phyloP scores from a whole-genome alignment of 1,139 yeast species.

The Spathaspora sp. region DNA sequence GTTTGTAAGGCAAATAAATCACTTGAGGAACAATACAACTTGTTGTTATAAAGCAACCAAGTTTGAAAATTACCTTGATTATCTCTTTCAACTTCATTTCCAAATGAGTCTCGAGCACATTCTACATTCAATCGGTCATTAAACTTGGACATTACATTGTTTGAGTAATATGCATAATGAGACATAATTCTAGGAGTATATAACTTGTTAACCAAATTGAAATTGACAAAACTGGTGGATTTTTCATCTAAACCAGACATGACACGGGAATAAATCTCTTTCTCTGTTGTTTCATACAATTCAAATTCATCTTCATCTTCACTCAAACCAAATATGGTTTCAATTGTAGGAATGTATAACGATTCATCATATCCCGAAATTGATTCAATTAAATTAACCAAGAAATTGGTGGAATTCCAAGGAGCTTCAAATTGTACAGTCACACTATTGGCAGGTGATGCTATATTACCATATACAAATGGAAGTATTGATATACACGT shows the following conservation, averaged over 20 bases:
- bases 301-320: conserved; percentile 27
- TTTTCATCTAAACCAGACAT: conserved; percentile 19
- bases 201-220: conserved; percentile 52
- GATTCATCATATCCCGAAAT: conserved; percentile 49
- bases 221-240: conserved; percentile 39
- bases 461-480: neutral
- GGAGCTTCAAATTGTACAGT: conserved; percentile 15
- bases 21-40: conserved; percentile 60
- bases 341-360: conserved; percentile 47
- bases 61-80: conserved; percentile 32
- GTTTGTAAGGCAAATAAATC: conserved; percentile 62
- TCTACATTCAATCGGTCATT: conserved; percentile 17
- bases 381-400: conserved; percentile 54
- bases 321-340: conserved; percentile 33
- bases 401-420: conserved; percentile 25
- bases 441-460: conserved; percentile 3
- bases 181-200: conserved; percentile 64
- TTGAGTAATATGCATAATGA: conserved; percentile 54
- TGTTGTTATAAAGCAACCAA: conserved; percentile 55
- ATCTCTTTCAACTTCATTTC: conserved; percentile 22
- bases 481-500: neutral
- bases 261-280: conserved; percentile 37
- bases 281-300: conserved; percentile 31
- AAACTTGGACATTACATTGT: conserved; percentile 23
- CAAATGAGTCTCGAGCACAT: conserved; percentile 40